A percentile compares a stretch with the other conserved stretches of the same genome.
Evolutionary conservation across 495 filamentous ascomycete species (phyloP).

Genomic region (Hypomontagnella submonticulosa): DNA sequence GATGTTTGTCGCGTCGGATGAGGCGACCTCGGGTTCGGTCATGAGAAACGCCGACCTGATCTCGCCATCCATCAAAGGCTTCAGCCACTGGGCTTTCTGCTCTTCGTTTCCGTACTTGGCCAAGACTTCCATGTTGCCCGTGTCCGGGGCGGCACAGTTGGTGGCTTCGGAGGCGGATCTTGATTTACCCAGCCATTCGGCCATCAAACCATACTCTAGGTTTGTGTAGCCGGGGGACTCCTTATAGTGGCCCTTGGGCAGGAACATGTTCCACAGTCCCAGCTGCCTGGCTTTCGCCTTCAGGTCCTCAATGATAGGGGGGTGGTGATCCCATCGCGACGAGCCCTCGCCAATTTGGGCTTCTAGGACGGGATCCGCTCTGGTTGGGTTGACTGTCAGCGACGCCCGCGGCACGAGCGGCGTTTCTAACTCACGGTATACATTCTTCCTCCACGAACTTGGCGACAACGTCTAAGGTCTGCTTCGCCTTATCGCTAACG

Average conservation of each 20-base stretch:
- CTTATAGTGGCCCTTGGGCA: slow-evolving; percentile 92
- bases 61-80: slow-evolving; percentile 82
- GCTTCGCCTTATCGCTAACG: slow-evolving; percentile 84
- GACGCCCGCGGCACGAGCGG: slow-evolving; percentile 30
- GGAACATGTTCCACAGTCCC: slow-evolving; percentile 99
- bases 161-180: slow-evolving; percentile 84
- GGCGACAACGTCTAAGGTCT: slow-evolving; percentile 76
- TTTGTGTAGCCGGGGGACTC: slow-evolving; percentile 93
- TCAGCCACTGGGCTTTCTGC: slow-evolving; percentile 90
- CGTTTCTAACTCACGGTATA: slow-evolving; percentile 67
- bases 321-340: slow-evolving; percentile 79
- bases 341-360: slow-evolving; percentile 82
- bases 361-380: slow-evolving; percentile 78
- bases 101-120: slow-evolving; percentile 91
- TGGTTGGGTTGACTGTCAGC: slow-evolving; percentile 43
- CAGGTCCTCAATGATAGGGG: slow-evolving; percentile 84
- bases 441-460: slow-evolving; percentile 98
- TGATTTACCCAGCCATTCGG: slow-evolving; percentile 86
- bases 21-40: slow-evolving; percentile 89
- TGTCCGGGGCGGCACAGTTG: slow-evolving; percentile 92
- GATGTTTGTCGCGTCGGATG: slow-evolving; percentile 90
- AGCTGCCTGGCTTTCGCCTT: slow-evolving; percentile 84
- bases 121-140: slow-evolving; percentile 95
- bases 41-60: slow-evolving; percentile 93
- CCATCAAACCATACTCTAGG: slow-evolving; percentile 93